These are phyloP conservation scores for Paracorniculantispora psalliotae DNA, from an alignment of 2,329 filamentous ascomycete species.

Conservation along the genomic window DNA sequence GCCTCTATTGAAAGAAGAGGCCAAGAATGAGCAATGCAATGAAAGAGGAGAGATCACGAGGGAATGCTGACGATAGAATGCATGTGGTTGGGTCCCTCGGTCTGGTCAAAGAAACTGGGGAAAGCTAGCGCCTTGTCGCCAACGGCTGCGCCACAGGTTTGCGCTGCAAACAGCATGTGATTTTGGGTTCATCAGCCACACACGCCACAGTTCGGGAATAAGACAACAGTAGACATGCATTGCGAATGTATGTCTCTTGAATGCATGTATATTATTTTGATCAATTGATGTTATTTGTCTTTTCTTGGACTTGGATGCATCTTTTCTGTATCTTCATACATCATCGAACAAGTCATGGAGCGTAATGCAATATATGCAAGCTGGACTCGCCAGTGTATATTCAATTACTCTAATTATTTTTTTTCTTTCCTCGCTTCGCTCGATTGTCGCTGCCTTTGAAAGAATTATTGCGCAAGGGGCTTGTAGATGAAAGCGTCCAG, in stretches of 20 bases:
- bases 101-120: constrained; percentile 10
- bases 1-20: neutral
- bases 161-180: constrained; percentile 12
- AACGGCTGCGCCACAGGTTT: constrained; percentile 8
- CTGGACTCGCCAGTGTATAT: neutral
- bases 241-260: too few relatives aligned
- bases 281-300: too few relatives aligned
- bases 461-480: constrained; percentile 13
- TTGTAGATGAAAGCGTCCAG: constrained; percentile 47
- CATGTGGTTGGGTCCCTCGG: constrained; percentile 16
- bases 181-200: constrained; percentile 1
- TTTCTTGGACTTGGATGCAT: neutral
- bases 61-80: constrained; percentile 12
- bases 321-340: neutral
- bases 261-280: too few relatives aligned
- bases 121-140: neutral
- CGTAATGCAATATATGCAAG: neutral
- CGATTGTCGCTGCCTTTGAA: neutral
- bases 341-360: too few relatives aligned
- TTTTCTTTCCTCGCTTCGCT: neutral
- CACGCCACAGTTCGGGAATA: constrained; percentile 16
- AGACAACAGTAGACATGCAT: neutral
- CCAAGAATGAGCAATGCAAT: neutral
- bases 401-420: neutral
- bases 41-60: constrained; percentile 4